Conservation (phyloP, 2,329 filamentous ascomycete species). For the Ophiostoma quercus region DNA sequence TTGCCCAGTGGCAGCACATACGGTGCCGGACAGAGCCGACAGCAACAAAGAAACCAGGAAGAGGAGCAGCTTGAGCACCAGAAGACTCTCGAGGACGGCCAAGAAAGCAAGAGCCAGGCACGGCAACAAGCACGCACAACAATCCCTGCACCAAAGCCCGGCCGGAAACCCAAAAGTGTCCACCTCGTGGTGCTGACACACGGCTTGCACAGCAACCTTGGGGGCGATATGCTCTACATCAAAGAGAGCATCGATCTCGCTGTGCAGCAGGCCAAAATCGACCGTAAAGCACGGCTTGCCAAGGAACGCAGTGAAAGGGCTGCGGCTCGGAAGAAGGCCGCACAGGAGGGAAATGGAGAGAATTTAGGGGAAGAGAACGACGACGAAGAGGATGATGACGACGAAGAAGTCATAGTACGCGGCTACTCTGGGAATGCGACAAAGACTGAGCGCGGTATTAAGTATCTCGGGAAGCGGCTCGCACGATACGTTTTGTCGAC, state of each 20-base stretch:
- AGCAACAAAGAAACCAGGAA: conserved; percentile 24
- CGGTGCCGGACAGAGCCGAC: background rate
- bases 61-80: conserved; percentile 14
- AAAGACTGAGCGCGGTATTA: conserved; percentile 89
- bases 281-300: conserved; percentile 58
- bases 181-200: conserved; percentile 92
- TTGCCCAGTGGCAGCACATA: conserved; percentile 6
- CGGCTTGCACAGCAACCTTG: conserved; percentile 90
- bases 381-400: conserved; percentile 47
- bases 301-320: conserved; percentile 34
- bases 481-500: conserved; percentile 85
- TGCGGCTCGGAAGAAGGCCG: conserved; percentile 11
- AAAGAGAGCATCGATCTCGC: conserved; percentile 95
- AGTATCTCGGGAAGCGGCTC: conserved; percentile 90
- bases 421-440: conserved; percentile 88
- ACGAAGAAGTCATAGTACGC: conserved; percentile 81
- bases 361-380: conserved; percentile 30
- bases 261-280: conserved; percentile 65
- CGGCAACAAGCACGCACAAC: conserved; percentile 20
- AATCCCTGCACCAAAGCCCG: conserved; percentile 8
- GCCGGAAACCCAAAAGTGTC: conserved; percentile 64
- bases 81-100: conserved; percentile 15
- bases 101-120: conserved; percentile 25
- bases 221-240: conserved; percentile 92
- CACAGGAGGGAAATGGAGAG: background rate